Evolutionary conservation across 352 stramenopile genomes (phyloP).

Genomic region (Phytophthora idaei): DNA sequence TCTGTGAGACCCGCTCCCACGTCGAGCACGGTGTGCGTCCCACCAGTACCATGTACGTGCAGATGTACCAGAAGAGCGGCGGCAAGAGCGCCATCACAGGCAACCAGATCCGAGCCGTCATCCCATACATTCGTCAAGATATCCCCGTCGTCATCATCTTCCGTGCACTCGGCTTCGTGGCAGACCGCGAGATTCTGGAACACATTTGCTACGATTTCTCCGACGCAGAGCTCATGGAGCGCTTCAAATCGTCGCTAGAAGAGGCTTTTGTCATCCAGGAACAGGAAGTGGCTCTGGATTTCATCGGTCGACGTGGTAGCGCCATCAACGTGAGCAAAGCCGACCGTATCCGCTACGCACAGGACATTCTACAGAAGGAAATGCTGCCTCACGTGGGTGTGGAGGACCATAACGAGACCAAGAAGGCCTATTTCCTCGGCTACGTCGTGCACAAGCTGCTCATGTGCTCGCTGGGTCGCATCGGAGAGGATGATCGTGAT

Average conservation of each 20-base stretch:
- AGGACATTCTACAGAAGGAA: slow-evolving; percentile 99
- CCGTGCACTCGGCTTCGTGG: slow-evolving; percentile 95
- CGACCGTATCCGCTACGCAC: slow-evolving; percentile 98
- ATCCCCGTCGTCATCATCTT: slow-evolving; percentile 99
- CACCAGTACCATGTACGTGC: slow-evolving; percentile 98
- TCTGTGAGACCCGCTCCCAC: slow-evolving; percentile 97
- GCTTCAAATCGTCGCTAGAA: slow-evolving; percentile 98
- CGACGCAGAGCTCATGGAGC: slow-evolving; percentile 98
- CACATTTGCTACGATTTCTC: slow-evolving; percentile 99
- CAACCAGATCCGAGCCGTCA: slow-evolving; percentile 97
- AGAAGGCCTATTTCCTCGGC: slow-evolving; percentile 97
- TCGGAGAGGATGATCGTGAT: slow-evolving; percentile 99
- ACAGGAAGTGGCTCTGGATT: slow-evolving; percentile 98
- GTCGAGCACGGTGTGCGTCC: slow-evolving; percentile 95
- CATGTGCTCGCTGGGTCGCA: slow-evolving; percentile 97
- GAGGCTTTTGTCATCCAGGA: slow-evolving; percentile 99
- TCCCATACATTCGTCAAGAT: slow-evolving; percentile 98
- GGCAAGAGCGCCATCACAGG: slow-evolving; percentile 95
- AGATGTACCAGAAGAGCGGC: slow-evolving; percentile 98
- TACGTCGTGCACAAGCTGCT: slow-evolving; percentile 99
- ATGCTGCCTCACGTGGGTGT: slow-evolving; percentile 99
- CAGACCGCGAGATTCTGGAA: slow-evolving; percentile 98
- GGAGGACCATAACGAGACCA: slow-evolving; percentile 97
- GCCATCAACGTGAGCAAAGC: slow-evolving; percentile 96
- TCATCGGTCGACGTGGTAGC: slow-evolving; percentile 97